phyloP scores from a whole-genome alignment of 2,329 filamentous ascomycete species.

The Paraphoma sp. region DNA sequence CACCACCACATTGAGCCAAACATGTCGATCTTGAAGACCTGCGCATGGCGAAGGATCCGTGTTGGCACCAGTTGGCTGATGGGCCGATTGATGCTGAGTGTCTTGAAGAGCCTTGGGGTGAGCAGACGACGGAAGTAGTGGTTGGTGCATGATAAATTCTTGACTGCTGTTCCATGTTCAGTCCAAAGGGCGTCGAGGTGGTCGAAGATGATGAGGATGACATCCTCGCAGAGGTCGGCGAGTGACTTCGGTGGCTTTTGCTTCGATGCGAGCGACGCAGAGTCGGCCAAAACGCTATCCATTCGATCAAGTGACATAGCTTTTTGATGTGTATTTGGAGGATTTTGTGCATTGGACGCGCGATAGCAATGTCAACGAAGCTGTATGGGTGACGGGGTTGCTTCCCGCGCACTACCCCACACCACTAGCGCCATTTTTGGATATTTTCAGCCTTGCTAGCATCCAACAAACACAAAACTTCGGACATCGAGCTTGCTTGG shows the following conservation, averaged over 20 bases:
- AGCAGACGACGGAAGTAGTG: slow-evolving; percentile 15
- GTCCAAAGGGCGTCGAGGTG: slow-evolving; percentile 2
- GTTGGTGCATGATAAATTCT: slow-evolving; percentile 14
- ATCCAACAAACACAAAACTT: no score
- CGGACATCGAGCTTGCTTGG: no score
- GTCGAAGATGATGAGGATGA: slow-evolving; percentile 20
- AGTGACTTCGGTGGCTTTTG: not conserved
- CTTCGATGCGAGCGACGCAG: not conserved
- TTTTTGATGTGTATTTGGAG: no score
- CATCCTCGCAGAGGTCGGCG: slow-evolving; percentile 21
- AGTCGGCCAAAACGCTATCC: not conserved
- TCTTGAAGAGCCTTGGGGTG: slow-evolving; percentile 15
- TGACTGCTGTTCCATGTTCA: slow-evolving; percentile 8
- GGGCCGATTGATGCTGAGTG: slow-evolving; percentile 18
- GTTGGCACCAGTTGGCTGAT: slow-evolving; percentile 14
- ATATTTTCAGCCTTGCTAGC: no score
- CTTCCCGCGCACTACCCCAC: no score
- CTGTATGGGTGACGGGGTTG: no score
- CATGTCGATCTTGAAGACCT: slow-evolving; percentile 21
- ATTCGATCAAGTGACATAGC: no score
- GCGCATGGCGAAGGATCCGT: slow-evolving; percentile 8
- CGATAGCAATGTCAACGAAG: no score
- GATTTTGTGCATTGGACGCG: no score
- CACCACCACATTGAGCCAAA: slow-evolving; percentile 26
- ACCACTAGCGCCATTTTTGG: no score